Percentiles rank a stretch among this genome's conserved stretches.
phyloP scores from a whole-genome alignment of 371 early-diverging fungal genomes.

The Phascolomyces articulosus region DNA sequence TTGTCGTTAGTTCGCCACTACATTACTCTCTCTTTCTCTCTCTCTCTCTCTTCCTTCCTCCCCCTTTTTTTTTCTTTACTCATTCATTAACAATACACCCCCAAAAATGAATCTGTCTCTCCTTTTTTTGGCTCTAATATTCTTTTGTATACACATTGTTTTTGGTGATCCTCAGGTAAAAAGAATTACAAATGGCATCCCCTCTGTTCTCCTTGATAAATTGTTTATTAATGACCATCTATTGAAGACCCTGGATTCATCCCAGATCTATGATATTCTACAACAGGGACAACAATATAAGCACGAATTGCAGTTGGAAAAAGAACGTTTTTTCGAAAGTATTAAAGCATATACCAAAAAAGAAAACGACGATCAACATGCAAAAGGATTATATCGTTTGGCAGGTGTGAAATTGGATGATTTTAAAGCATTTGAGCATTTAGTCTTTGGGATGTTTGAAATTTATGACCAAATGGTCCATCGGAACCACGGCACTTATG shows the following conservation, averaged over 20 bases:
- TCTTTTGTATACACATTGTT: not conserved
- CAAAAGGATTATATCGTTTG: slow-evolving; percentile 27
- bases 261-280: slow-evolving; percentile 25
- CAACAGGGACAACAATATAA: slow-evolving; percentile 30
- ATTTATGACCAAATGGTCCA: slow-evolving; percentile 40
- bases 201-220: not conserved
- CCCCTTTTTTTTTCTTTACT: not conserved
- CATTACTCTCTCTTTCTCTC: not conserved
- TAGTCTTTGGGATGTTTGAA: slow-evolving; percentile 47
- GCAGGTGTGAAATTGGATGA: slow-evolving; percentile 42
- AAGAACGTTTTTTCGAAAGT: slow-evolving; percentile 26
- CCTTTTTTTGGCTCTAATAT: not conserved
- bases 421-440: slow-evolving; percentile 43
- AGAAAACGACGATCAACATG: not conserved
- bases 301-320: slow-evolving; percentile 28
- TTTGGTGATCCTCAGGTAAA: not conserved
- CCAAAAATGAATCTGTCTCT: slow-evolving; percentile 3
- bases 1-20: no score
- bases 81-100: not conserved
- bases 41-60: not conserved
- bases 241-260: slow-evolving; percentile 16
- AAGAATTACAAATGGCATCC: not conserved
- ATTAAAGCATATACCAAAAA: slow-evolving; percentile 31
- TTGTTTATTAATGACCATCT: not conserved
- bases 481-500: slow-evolving; percentile 20